A percentile compares a stretch with the other conserved stretches of the same genome.
Evolutionary conservation across 768 basidiomycete species (phyloP).

Genomic region (Kwoniella mangroviensis): DNA sequence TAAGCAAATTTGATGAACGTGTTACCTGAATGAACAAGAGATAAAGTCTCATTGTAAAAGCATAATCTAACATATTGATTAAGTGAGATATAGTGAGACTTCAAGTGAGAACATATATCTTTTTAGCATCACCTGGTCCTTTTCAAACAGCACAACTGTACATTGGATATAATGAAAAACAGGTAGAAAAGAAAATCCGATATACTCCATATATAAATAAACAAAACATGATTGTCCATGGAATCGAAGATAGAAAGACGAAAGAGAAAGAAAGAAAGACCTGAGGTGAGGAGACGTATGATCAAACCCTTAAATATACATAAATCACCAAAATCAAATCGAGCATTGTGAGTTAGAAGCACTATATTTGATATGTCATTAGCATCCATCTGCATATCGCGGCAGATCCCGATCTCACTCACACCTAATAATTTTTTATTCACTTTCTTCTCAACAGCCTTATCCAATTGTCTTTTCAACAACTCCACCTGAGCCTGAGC

Average conservation of each 20-base stretch:
- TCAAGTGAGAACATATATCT: no score
- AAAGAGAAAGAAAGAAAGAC: not conserved
- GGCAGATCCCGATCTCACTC: constrained; percentile 26
- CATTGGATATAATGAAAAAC: no score
- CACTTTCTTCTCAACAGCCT: constrained; percentile 41
- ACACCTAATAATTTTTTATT: constrained; percentile 51
- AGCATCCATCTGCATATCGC: no score
- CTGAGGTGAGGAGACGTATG: not conserved
- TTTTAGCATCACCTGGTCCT: no score
- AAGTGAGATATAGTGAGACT: no score
- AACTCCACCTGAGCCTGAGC: constrained; percentile 42
- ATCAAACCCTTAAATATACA: not conserved
- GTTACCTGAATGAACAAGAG: no score
- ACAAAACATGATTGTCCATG: not conserved
- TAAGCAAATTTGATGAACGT: no score
- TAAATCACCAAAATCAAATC: no score
- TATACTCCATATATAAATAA: not conserved
- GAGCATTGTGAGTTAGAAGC: not conserved
- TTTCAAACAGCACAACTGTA: no score
- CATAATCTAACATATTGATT: no score
- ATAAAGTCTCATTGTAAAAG: no score
- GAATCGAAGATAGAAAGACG: not conserved
- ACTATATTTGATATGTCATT: not conserved
- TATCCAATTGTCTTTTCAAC: constrained; percentile 50
- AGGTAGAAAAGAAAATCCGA: not conserved